These are phyloP conservation scores for Heteromeles arbutifolia DNA, from an alignment of 306 rosid genomes.

Conservation along the genomic window DNA sequence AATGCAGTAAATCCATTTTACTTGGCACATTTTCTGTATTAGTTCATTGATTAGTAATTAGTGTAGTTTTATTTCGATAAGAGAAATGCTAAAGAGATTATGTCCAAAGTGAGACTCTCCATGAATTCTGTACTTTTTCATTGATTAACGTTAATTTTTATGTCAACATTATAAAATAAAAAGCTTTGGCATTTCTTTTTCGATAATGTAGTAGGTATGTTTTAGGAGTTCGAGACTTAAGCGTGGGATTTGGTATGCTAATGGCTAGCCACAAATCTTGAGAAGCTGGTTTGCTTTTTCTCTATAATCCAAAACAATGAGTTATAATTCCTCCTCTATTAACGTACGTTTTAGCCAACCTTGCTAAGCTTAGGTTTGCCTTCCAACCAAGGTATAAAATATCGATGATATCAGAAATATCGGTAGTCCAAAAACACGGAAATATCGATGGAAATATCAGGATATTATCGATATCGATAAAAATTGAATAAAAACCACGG, in stretches of 20 bases:
- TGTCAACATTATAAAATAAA: too few relatives aligned
- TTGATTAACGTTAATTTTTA: too few relatives aligned
- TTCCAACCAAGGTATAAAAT: too few relatives aligned
- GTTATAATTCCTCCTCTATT: neutral
- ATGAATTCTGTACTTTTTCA: too few relatives aligned
- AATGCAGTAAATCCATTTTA: neutral
- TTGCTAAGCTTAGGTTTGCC: neutral
- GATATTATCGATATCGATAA: too few relatives aligned
- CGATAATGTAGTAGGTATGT: neutral
- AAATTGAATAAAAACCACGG: too few relatives aligned
- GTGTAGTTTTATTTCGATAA: neutral
- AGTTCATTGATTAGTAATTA: neutral
- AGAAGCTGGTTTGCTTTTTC: neutral
- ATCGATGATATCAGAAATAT: too few relatives aligned
- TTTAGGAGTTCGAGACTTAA: neutral
- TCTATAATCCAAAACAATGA: neutral
- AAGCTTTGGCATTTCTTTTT: neutral
- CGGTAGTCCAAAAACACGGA: too few relatives aligned
- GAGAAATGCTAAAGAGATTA: too few relatives aligned
- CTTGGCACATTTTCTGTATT: neutral
- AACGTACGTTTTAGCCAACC: neutral
- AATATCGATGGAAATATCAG: too few relatives aligned
- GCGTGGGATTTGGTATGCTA: conserved; percentile 2
- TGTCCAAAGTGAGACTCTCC: too few relatives aligned
- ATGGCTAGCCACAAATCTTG: conserved; percentile 15